phyloP scores from a whole-genome alignment of 1,284 basidiomycete species.

The Phlebopus sp. region DNA sequence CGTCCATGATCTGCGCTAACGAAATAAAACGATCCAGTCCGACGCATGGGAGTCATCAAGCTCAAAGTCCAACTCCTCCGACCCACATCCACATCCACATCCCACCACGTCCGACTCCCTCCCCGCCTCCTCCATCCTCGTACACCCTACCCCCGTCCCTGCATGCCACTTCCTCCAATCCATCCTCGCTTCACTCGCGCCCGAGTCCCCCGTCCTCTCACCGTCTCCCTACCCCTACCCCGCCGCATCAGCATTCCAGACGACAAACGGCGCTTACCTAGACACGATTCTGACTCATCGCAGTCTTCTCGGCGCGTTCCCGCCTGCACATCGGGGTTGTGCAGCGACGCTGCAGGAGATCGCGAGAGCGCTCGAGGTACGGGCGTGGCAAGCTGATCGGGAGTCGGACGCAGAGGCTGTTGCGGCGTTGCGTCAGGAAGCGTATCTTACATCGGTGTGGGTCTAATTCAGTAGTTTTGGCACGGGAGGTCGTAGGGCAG shows the following conservation, averaged over 20 bases:
- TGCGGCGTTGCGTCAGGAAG: constrained; percentile 61
- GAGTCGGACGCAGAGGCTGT: constrained; percentile 67
- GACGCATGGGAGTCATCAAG: constrained; percentile 46
- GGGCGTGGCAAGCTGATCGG: constrained; percentile 62
- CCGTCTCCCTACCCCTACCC: constrained; percentile 57
- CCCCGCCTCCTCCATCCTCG: constrained; percentile 17
- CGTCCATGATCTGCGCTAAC: not conserved
- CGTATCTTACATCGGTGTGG: constrained; percentile 32
- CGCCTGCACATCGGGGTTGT: constrained; percentile 58
- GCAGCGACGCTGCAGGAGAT: constrained; percentile 60
- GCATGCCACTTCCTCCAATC: constrained; percentile 61
- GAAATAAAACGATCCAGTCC: constrained; percentile 31
- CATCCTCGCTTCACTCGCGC: constrained; percentile 43
- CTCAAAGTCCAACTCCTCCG: constrained; percentile 39
- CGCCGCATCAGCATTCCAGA: constrained; percentile 53
- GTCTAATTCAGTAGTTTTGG: constrained; percentile 11
- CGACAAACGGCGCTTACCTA: constrained; percentile 68
- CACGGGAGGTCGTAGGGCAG: constrained; percentile 11
- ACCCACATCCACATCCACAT: constrained; percentile 10
- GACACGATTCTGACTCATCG: constrained; percentile 74
- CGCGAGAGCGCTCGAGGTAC: constrained; percentile 55
- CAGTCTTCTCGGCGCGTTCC: constrained; percentile 58
- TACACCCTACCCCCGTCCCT: constrained; percentile 14
- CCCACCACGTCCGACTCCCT: constrained; percentile 21
- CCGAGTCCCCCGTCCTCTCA: constrained; percentile 32